Conservation (phyloP, 148 eudicot species). For the Polygonum aviculare region DNA sequence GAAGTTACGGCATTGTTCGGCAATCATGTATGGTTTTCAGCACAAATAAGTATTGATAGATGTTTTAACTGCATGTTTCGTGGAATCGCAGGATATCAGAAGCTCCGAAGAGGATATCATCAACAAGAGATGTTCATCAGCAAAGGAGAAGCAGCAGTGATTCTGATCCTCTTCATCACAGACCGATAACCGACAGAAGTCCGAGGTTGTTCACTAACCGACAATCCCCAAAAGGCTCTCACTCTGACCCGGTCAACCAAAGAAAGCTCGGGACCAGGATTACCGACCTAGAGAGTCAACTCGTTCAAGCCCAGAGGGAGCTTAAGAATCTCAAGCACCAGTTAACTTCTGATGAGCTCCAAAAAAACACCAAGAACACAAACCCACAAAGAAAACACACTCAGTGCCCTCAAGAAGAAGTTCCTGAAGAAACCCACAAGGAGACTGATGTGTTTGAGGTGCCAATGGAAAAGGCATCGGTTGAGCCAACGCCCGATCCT, state of each 20-base stretch:
- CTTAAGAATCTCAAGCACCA: constrained; percentile 71
- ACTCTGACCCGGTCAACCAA: constrained; percentile 46
- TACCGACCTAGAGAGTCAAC: constrained; percentile 72
- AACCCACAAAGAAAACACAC: constrained; percentile 19
- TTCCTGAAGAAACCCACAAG: constrained; percentile 19
- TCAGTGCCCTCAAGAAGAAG: constrained; percentile 13
- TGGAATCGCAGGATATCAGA: constrained; percentile 49
- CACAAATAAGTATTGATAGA: not conserved
- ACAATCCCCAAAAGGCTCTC: constrained; percentile 48
- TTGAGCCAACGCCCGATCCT: not conserved
- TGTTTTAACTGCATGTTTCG: not conserved
- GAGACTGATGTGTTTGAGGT: constrained; percentile 94
- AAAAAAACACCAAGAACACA: constrained; percentile 47
- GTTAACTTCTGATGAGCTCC: constrained; percentile 40
- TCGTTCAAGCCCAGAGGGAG: constrained; percentile 84
- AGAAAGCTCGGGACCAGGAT: constrained; percentile 78
- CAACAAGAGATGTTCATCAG: constrained; percentile 44
- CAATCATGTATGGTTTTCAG: not conserved
- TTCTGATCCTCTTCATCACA: constrained; percentile 55
- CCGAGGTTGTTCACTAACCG: constrained; percentile 39
- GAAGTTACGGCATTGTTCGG: too few relatives aligned
- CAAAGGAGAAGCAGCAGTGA: constrained; percentile 54
- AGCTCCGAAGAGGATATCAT: constrained; percentile 56
- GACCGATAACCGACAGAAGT: constrained; percentile 42
- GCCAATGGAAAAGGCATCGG: constrained; percentile 32